Conservation (phyloP, 148 eudicot genomes). For the Spergularia marina region DNA sequence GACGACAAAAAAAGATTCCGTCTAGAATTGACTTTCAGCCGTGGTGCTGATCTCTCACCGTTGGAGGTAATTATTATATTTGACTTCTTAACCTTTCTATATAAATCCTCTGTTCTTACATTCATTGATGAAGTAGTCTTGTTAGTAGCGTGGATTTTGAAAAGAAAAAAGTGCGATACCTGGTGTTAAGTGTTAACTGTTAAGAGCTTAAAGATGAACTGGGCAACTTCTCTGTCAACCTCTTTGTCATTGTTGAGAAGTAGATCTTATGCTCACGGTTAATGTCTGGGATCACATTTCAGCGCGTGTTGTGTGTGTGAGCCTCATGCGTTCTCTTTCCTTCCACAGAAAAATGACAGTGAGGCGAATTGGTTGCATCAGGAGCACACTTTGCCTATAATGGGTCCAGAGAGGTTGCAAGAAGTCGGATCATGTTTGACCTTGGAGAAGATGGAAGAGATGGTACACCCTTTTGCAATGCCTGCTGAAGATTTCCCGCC, state of each 20-base stretch:
- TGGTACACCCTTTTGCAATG: slow-evolving; percentile 92
- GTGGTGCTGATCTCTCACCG: slow-evolving; percentile 97
- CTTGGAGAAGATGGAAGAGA: slow-evolving; percentile 72
- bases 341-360: slow-evolving; percentile 53
- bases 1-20: slow-evolving; percentile 87
- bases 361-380: slow-evolving; percentile 79
- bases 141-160: no score
- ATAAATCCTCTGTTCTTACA: neutral
- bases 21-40: slow-evolving; percentile 91
- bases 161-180: no score
- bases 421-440: slow-evolving; percentile 79
- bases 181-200: no score
- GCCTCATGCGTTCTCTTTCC: slow-evolving; percentile 12
- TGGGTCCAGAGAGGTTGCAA: slow-evolving; percentile 97
- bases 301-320: neutral
- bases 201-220: no score
- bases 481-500: slow-evolving; percentile 99
- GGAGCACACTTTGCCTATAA: slow-evolving; percentile 94
- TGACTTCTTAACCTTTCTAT: neutral
- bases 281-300: neutral
- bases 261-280: neutral
- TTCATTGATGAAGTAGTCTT: neutral
- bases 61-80: slow-evolving; percentile 54
- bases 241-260: no score
- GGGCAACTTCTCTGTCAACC: no score